phyloP scores from a whole-genome alignment of 2,329 filamentous ascomycete genomes.

The Alternaria panax region DNA sequence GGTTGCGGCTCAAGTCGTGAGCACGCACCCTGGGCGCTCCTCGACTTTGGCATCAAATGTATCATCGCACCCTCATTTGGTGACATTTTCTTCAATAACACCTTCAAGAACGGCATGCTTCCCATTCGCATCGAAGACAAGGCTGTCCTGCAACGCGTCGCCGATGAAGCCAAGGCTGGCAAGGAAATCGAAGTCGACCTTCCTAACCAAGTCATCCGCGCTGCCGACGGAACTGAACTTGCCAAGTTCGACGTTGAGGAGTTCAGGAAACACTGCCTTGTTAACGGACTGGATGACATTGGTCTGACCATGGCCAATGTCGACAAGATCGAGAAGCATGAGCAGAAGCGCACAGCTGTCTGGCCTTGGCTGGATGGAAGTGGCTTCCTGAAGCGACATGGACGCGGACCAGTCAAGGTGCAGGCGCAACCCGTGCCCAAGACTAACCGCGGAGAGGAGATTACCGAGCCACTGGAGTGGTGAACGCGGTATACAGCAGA shows the following conservation, averaged over 20 bases:
- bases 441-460: conserved; percentile 85
- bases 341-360: conserved; percentile 75
- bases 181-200: conserved; percentile 90
- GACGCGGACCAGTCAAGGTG: conserved; percentile 66
- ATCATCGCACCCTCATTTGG: conserved; percentile 88
- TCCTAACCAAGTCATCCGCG: conserved; percentile 81
- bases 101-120: conserved; percentile 99
- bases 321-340: conserved; percentile 84
- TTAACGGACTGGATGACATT: conserved; percentile 95
- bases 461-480: conserved; percentile 90
- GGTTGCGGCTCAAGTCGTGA: conserved; percentile 92
- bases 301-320: conserved; percentile 92
- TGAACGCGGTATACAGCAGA: conserved; percentile 50
- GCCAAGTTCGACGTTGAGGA: conserved; percentile 86
- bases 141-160: conserved; percentile 71
- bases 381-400: conserved; percentile 72
- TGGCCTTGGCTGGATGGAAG: conserved; percentile 93
- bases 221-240: conserved; percentile 75
- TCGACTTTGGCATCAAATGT: conserved; percentile 95
- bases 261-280: conserved; percentile 91
- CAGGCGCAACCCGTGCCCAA: conserved; percentile 76
- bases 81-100: conserved; percentile 99
- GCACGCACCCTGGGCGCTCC: conserved; percentile 95
- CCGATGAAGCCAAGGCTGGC: conserved; percentile 78
- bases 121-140: conserved; percentile 78